Percentiles rank a stretch among this genome's conserved stretches.
Conservation (phyloP, 2,329 filamentous ascomycete genomes). For the Colletotrichum melonis region DNA sequence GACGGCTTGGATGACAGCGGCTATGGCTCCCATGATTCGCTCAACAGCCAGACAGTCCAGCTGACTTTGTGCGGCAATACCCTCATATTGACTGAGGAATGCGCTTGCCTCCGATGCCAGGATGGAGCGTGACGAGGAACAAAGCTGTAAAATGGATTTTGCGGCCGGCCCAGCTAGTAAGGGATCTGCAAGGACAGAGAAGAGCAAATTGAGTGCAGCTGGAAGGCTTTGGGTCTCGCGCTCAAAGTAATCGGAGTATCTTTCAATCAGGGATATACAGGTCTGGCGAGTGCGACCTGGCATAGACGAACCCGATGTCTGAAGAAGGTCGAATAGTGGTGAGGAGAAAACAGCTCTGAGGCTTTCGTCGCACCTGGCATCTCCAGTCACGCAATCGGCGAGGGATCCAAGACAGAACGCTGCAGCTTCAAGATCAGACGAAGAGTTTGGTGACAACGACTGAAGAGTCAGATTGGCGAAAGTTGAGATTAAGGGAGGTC, state of each 20-base stretch:
- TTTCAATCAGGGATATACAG: slow-evolving; percentile 76
- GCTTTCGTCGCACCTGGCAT: slow-evolving; percentile 66
- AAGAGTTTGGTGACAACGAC: slow-evolving; percentile 60
- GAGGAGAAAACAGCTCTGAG: slow-evolving; percentile 72
- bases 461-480: slow-evolving; percentile 68
- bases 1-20: slow-evolving; percentile 80
- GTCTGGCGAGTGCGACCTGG: slow-evolving; percentile 74
- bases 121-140: slow-evolving; percentile 77
- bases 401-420: slow-evolving; percentile 74
- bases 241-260: slow-evolving; percentile 82
- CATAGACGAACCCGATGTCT: slow-evolving; percentile 61
- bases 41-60: slow-evolving; percentile 79
- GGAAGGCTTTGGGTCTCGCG: slow-evolving; percentile 75
- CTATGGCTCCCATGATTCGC: slow-evolving; percentile 78
- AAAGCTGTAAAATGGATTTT: slow-evolving; percentile 79
- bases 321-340: slow-evolving; percentile 66
- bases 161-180: slow-evolving; percentile 76
- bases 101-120: slow-evolving; percentile 74
- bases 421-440: slow-evolving; percentile 71
- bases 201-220: slow-evolving; percentile 78
- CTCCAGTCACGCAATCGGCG: slow-evolving; percentile 72
- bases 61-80: slow-evolving; percentile 68
- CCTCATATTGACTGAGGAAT: slow-evolving; percentile 78
- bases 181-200: slow-evolving; percentile 73
- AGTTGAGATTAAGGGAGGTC: slow-evolving; percentile 64